Percentiles rank a stretch among this genome's conserved stretches.
Conservation (phyloP, 768 basidiomycete species). For the Leccinum truebloodii region DNA sequence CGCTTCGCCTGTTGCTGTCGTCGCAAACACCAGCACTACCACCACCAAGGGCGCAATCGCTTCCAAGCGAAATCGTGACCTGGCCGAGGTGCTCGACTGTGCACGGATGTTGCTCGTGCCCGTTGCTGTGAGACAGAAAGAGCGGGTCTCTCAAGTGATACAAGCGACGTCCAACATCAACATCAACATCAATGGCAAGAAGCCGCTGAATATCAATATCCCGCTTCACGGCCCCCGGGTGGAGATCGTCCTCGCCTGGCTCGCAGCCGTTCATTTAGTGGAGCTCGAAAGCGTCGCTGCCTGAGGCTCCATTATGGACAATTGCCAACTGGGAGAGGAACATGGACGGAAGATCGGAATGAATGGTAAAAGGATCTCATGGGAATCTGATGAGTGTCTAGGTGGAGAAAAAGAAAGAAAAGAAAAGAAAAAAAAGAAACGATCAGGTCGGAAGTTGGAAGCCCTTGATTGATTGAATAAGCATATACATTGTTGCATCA, state of each 20-base stretch:
- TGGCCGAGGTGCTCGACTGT: constrained; percentile 61
- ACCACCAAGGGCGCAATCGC: not conserved
- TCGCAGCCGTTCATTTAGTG: constrained; percentile 76
- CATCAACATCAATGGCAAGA: constrained; percentile 43
- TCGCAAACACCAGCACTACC: not conserved
- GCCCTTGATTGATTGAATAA: not conserved
- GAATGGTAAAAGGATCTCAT: constrained; percentile 13
- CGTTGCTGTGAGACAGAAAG: constrained; percentile 61
- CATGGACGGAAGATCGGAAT: not conserved
- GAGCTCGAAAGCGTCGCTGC: constrained; percentile 55
- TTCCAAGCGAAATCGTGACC: constrained; percentile 34
- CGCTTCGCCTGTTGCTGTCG: not conserved
- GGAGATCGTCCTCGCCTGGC: constrained; percentile 83
- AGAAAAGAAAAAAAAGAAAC: not conserved
- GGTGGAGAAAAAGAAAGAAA: not conserved
- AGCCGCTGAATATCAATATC: constrained; percentile 70
- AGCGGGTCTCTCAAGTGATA: constrained; percentile 56
- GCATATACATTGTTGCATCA: not conserved
- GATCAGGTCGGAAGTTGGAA: not conserved
- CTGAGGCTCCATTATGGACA: constrained; percentile 8
- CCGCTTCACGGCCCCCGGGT: constrained; percentile 85
- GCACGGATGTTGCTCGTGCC: constrained; percentile 74
- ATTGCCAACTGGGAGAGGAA: not conserved
- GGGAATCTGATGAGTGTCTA: constrained; percentile 13
- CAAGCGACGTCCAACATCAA: constrained; percentile 34